These are phyloP conservation scores for Stachybotrys elegans DNA, from an alignment of 2,329 filamentous ascomycete genomes.

Conservation along the genomic window DNA sequence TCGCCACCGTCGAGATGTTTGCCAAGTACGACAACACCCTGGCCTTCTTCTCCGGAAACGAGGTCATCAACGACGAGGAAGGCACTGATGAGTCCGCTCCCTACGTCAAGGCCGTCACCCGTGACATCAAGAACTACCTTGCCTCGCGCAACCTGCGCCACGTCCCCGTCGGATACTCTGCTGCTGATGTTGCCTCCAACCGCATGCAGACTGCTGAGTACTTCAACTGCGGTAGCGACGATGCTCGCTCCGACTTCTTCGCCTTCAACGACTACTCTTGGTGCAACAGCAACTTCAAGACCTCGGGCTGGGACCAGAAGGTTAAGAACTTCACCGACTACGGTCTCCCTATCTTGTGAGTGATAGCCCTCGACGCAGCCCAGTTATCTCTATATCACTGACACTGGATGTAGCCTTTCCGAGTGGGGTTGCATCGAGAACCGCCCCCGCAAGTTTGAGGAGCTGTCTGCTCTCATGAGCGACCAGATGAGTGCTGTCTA, in stretches of 20 bases:
- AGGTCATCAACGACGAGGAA: constrained; percentile 66
- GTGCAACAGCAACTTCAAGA: constrained; percentile 67
- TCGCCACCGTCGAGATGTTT: constrained; percentile 84
- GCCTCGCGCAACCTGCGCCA: constrained; percentile 54
- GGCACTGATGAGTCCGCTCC: constrained; percentile 62
- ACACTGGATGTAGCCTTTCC: constrained; percentile 73
- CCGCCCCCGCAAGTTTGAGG: constrained; percentile 69
- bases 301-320: constrained; percentile 81
- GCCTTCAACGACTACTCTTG: constrained; percentile 88
- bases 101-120: constrained; percentile 73
- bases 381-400: too few relatives aligned
- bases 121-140: constrained; percentile 71
- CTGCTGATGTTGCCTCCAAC: constrained; percentile 79
- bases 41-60: constrained; percentile 79
- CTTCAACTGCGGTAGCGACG: constrained; percentile 88
- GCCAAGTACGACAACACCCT: constrained; percentile 79
- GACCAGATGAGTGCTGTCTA: constrained; percentile 81
- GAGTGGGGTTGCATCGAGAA: constrained; percentile 89
- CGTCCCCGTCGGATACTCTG: constrained; percentile 71
- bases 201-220: constrained; percentile 82
- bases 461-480: constrained; percentile 75
- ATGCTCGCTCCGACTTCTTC: constrained; percentile 83
- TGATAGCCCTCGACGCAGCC: too few relatives aligned
- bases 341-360: constrained; percentile 75
- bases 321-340: constrained; percentile 84